A percentile compares a stretch with the other conserved stretches of the same genome.
These are phyloP conservation scores for Pleurotus platypus DNA, from an alignment of 768 basidiomycete genomes.

Conservation along the genomic window DNA sequence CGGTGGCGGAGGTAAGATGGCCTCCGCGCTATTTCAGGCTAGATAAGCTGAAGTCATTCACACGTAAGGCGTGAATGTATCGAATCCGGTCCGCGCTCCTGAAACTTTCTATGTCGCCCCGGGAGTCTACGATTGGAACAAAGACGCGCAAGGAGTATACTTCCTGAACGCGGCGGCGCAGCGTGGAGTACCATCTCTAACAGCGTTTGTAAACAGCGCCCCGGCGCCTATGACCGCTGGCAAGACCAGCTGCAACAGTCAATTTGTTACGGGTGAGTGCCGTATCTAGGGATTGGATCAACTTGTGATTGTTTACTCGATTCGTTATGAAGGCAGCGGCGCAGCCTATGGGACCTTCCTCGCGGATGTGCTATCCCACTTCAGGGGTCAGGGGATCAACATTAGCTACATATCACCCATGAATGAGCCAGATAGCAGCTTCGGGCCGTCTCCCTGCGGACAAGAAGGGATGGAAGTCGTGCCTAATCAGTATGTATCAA, in stretches of 20 bases:
- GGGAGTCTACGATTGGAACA: slow-evolving; percentile 35
- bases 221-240: slow-evolving; percentile 30
- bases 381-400: slow-evolving; percentile 30
- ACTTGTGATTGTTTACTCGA: background rate
- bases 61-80: slow-evolving; percentile 26
- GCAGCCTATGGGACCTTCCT: slow-evolving; percentile 37
- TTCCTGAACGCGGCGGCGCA: slow-evolving; percentile 36
- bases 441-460: slow-evolving; percentile 35
- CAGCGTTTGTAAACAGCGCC: slow-evolving; percentile 41
- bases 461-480: slow-evolving; percentile 45
- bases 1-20: slow-evolving; percentile 30
- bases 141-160: slow-evolving; percentile 35
- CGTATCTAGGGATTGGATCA: background rate
- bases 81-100: slow-evolving; percentile 31
- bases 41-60: too few relatives aligned
- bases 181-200: slow-evolving; percentile 31
- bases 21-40: too few relatives aligned
- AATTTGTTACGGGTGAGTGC: slow-evolving; percentile 26
- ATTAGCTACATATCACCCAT: slow-evolving; percentile 40
- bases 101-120: slow-evolving; percentile 33
- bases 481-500: slow-evolving; percentile 28
- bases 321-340: slow-evolving; percentile 21
- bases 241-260: slow-evolving; percentile 30
- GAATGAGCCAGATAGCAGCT: slow-evolving; percentile 38
- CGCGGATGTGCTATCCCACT: slow-evolving; percentile 38